A percentile compares a stretch with the other conserved stretches of the same genome.
These are phyloP conservation scores for Suillus subalutaceus DNA, from an alignment of 768 basidiomycete species.

Conservation along the genomic window DNA sequence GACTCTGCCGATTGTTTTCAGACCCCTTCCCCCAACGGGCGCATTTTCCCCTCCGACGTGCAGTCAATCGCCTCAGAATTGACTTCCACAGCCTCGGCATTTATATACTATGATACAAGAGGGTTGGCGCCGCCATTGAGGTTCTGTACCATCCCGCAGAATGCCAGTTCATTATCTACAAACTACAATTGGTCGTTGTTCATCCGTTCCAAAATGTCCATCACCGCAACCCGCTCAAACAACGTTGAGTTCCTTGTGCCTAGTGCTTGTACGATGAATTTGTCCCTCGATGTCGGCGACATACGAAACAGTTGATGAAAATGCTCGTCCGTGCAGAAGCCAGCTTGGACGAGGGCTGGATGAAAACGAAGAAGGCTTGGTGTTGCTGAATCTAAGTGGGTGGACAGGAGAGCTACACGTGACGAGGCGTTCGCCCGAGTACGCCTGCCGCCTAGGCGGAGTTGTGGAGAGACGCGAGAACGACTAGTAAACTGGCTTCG, in stretches of 20 bases:
- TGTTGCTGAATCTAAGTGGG: constrained; percentile 1
- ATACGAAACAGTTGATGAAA: not conserved
- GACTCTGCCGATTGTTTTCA: constrained; percentile 14
- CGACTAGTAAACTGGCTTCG: not conserved
- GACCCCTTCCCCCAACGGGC: constrained; percentile 36
- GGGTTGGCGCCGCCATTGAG: constrained; percentile 34
- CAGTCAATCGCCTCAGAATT: constrained; percentile 34
- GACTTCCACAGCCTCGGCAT: constrained; percentile 25
- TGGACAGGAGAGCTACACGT: not conserved
- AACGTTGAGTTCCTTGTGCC: not conserved
- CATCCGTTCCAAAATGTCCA: constrained; percentile 1
- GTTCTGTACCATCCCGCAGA: constrained; percentile 31
- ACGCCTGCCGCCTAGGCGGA: not conserved
- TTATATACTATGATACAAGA: constrained; percentile 36
- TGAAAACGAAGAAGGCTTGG: constrained; percentile 4
- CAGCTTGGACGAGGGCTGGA: not conserved
- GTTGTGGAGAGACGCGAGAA: not conserved
- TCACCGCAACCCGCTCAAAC: not conserved
- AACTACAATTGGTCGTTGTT: not conserved
- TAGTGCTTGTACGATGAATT: not conserved
- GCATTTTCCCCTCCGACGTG: constrained; percentile 35
- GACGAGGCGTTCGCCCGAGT: not conserved
- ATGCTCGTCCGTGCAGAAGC: not conserved
- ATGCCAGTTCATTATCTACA: not conserved
- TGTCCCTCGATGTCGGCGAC: not conserved